phyloP scores from a whole-genome alignment of 2,329 filamentous ascomycete genomes.

The Pseudogymnoascus pannorum region DNA sequence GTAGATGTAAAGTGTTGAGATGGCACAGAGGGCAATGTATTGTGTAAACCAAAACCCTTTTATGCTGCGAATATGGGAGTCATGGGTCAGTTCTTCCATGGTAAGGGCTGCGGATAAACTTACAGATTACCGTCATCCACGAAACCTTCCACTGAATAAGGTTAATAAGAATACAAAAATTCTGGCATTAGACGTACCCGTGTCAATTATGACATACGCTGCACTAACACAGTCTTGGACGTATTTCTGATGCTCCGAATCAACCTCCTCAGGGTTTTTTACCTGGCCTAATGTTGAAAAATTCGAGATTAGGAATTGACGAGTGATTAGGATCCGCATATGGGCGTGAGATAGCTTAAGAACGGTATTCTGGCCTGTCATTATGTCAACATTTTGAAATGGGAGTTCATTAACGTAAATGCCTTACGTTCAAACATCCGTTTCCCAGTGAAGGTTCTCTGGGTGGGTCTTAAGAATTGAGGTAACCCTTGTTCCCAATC shows the following conservation, averaged over 20 bases:
- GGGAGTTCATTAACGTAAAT: conserved; percentile 37
- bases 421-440: conserved; percentile 26
- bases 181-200: conserved; percentile 29
- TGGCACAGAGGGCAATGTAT: conserved; percentile 46
- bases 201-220: conserved; percentile 38
- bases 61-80: conserved; percentile 18
- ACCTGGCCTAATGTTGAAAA: conserved; percentile 30
- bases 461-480: conserved; percentile 20
- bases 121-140: conserved; percentile 17
- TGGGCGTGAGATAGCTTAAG: conserved; percentile 48
- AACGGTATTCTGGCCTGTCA: conserved; percentile 43
- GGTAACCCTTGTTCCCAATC: conserved; percentile 36
- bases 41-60: conserved; percentile 47
- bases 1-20: conserved; percentile 47
- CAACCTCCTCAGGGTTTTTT: conserved; percentile 19
- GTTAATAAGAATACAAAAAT: not conserved
- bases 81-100: conserved; percentile 19
- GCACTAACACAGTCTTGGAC: conserved; percentile 41
- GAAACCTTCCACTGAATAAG: not conserved
- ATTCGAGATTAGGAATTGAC: conserved; percentile 43
- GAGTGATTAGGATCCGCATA: conserved; percentile 48
- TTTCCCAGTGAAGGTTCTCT: conserved; percentile 7
- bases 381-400: conserved; percentile 37
- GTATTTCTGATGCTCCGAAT: conserved; percentile 24
- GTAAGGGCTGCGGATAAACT: conserved; percentile 33